Evolutionary conservation across 345 rosid species (phyloP), one percentile per base, ranked within the genome.

Genomic region (Hypericum androsaemum): DNA sequence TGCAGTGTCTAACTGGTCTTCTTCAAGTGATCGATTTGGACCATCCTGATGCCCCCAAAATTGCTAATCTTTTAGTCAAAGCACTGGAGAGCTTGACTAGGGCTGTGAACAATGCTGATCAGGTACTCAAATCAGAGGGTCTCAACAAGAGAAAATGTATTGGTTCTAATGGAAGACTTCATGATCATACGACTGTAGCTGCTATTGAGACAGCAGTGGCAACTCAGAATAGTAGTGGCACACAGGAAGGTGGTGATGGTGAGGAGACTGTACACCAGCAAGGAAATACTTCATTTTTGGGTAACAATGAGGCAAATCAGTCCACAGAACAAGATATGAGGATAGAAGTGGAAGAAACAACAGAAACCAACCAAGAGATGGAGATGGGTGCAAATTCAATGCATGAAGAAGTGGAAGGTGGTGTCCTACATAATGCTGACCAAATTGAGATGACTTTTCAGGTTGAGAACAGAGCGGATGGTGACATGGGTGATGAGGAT

Each of bases 401-500:
- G 76, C 75, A 64, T 64, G 98, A 79, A 65, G 95, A 80, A 64
- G 77, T 82, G 71, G 95, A 79, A 62, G 86, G 84, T 51, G 82
- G 80, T 52, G 77, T 68, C 11, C 43, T 78, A 22, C 83, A 64
- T 57, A 71, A 67, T 53, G 56, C 64, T 32, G 88, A 76, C 53
- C 98, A 81, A 62, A 83, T 87, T 50, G 95, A 82, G 71, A 82
- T 90, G 87, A 77, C 87, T 61, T 86, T 86, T 47, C 78, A 52
- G 44, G 84, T 82, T 47, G 96, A 82, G 70, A 84, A 74, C 57
- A 87, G 96, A 72, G 82, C 74, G 22, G 94, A 81, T 47, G 85
- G 80, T 79, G 96, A 82, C 65, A 87, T 87, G 89, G 98, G 80
- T 43, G 98, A 90, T 63, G 98, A 90, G 50, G 98, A 79, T 64